These are phyloP conservation scores for Platanthera zijinensis DNA, from an alignment of 106 monocot species.

Conservation along the genomic window DNA sequence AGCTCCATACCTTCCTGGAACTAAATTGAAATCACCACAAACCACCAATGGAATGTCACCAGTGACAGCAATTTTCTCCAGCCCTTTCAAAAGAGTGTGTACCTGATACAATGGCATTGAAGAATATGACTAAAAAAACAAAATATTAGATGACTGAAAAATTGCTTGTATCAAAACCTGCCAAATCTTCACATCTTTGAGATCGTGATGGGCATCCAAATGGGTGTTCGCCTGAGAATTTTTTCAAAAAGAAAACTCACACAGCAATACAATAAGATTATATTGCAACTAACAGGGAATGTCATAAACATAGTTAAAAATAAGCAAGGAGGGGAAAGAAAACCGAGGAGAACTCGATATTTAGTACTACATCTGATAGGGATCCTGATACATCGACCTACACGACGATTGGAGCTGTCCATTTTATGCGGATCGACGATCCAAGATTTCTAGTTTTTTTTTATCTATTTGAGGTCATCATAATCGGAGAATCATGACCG, in stretches of 20 bases:
- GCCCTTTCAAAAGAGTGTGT: conserved; percentile 86
- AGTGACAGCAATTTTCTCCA: conserved; percentile 91
- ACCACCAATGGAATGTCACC: conserved; percentile 95
- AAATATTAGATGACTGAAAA: neutral
- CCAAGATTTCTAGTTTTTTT: too few species aligned
- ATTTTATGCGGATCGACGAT: too few species aligned
- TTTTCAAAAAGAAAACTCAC: neutral
- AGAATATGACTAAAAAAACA: neutral
- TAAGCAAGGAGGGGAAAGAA: neutral
- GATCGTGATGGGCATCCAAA: conserved; percentile 44
- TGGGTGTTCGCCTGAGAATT: conserved; percentile 50
- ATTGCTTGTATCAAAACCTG: conserved; percentile 38
- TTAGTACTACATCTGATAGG: neutral
- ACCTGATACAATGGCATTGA: conserved; percentile 36
- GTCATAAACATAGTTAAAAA: neutral
- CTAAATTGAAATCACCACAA: conserved; percentile 93
- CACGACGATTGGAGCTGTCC: too few species aligned
- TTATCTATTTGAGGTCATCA: too few species aligned
- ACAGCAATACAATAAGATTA: neutral
- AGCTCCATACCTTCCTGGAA: conserved; percentile 66
- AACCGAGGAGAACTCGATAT: neutral
- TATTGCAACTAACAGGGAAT: neutral
- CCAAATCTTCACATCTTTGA: conserved; percentile 84
- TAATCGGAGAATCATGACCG: too few species aligned
- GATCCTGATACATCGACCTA: too few species aligned